Evolutionary conservation across 345 rosid genomes (phyloP).

Genomic region (Dipteronia dyeriana): DNA sequence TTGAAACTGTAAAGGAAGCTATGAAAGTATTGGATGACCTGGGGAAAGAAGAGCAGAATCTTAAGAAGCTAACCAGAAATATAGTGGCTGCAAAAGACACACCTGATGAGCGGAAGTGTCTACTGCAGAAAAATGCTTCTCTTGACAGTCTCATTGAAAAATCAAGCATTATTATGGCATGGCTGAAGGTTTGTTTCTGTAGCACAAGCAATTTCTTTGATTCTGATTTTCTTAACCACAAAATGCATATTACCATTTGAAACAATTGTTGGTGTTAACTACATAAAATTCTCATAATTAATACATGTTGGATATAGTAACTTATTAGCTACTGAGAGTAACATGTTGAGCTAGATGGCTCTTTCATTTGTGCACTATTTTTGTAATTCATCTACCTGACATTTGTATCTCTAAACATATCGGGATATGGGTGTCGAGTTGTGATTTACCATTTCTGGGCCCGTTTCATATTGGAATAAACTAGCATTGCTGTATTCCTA

Average conservation of each 20-base stretch:
- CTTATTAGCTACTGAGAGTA: neutral
- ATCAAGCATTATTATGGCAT: conserved; percentile 64
- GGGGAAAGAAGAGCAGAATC: conserved; percentile 77
- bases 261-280: neutral
- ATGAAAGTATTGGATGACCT: conserved; percentile 64
- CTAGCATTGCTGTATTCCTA: neutral
- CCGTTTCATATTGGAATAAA: neutral
- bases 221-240: neutral
- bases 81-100: conserved; percentile 57
- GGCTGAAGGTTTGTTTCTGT: conserved; percentile 62
- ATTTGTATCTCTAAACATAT: neutral
- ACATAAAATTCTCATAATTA: neutral
- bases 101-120: conserved; percentile 62
- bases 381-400: neutral
- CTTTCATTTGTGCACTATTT: neutral
- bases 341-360: neutral
- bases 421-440: neutral
- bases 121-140: conserved; percentile 58
- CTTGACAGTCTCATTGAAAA: conserved; percentile 84
- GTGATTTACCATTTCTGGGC: neutral
- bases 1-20: conserved; percentile 63
- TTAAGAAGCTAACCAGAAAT: conserved; percentile 72
- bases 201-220: neutral
- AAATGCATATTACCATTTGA: neutral
- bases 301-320: neutral